Evolutionary conservation across 2,329 filamentous ascomycete genomes (phyloP), one percentile per base, ranked within the genome.

Genomic region (Diplocarpon mali): DNA sequence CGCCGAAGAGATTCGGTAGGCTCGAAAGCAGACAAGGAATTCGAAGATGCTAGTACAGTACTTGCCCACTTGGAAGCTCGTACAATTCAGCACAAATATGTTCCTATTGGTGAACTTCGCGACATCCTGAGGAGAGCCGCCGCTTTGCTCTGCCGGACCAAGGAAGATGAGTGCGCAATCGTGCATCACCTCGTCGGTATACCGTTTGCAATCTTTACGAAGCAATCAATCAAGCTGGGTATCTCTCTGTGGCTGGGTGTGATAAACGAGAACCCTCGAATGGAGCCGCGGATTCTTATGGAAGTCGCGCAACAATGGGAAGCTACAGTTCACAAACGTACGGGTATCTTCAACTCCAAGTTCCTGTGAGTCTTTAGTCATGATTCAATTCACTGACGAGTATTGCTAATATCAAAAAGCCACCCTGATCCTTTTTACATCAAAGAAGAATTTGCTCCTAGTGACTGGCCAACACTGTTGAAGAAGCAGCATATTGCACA

Each of bases 241-340:
- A 84, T 95, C 30, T 95, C 92, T 3, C 69, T 98, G 6, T 99
- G 92, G 92, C 78, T 95, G 49, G 92, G 92, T 20, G 85, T 96
- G 12, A 93, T 96, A 58, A 92, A 96, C 57, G 92, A 98, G 62
- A 96, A 95, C 58, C 85, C 89, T 2, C 76, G 77, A 45, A 81
- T 95, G 64, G 88, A 95, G 63, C 76, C 90, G 8, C 80, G 88
- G 49, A 78, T 99, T 45, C 67, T 98, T 28, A 80, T 80, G 42
- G 87, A 94, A 61, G 85, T 96, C 56, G 83, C 84, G 9, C 83
- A 92, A 59, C 85, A 90, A 51, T 98, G 90, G 86, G 90, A 96
- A 63, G 71, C 75, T 46, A 92, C 84, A 3, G 80, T 95, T 37
- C 75, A 85, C 47, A 80, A 77, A 55, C 78, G 77, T 50, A 74